Evolutionary conservation across 75 land plant genomes (phyloP).

Genomic region (Ceratopteris richardii): DNA sequence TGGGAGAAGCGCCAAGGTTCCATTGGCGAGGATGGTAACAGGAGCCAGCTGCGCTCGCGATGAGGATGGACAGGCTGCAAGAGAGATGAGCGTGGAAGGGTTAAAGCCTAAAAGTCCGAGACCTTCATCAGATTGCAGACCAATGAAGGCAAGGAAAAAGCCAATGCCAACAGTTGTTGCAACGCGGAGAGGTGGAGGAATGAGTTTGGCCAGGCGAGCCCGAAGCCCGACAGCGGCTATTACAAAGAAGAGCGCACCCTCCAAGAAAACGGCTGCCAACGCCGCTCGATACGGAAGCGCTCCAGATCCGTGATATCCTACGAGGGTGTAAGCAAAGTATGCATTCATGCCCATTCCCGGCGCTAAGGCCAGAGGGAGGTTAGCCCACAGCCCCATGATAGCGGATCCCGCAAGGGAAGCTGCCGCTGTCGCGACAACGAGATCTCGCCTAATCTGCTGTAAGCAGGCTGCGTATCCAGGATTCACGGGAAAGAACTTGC

Average conservation of each 20-base stretch:
- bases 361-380: conserved; percentile 68
- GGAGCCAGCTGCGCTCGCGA: conserved; percentile 37
- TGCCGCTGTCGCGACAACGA: conserved; percentile 73
- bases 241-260: conserved; percentile 56
- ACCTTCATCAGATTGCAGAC: conserved; percentile 63
- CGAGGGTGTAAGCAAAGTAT: conserved; percentile 82
- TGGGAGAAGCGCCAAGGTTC: conserved; percentile 26
- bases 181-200: conserved; percentile 60
- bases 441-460: conserved; percentile 35
- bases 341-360: conserved; percentile 91
- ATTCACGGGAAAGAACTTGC: conserved; percentile 63
- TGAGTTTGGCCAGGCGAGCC: conserved; percentile 48
- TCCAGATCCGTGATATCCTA: conserved; percentile 84
- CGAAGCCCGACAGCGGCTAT: conserved; percentile 66
- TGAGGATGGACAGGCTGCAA: conserved; percentile 26
- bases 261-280: conserved; percentile 67
- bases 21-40: conserved; percentile 30
- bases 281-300: conserved; percentile 49
- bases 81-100: conserved; percentile 36
- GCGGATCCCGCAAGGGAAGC: conserved; percentile 63
- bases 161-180: conserved; percentile 69
- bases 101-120: conserved; percentile 48
- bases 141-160: conserved; percentile 74
- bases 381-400: conserved; percentile 74
- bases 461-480: conserved; percentile 59